Evolutionary conservation across 2,329 filamentous ascomycete genomes (phyloP), one percentile per base, ranked within the genome.

Genomic region (Exophiala sp.): DNA sequence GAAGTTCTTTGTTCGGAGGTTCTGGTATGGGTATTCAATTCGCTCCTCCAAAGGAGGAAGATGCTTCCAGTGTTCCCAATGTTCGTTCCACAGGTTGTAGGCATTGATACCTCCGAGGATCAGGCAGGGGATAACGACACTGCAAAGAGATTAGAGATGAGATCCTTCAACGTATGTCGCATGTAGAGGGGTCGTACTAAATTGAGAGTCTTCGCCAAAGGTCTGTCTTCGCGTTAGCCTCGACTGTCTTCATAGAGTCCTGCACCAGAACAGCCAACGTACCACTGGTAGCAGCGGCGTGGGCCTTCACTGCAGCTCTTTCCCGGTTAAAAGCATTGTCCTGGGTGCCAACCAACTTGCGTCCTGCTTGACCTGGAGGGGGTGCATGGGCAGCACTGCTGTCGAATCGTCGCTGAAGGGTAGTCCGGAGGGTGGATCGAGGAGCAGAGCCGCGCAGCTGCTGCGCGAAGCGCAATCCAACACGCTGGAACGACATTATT

Each of bases 321-420:
- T 99, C 94, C 68, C 87, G 86, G 80, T 95, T 86, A 82, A 97
- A 99, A 69, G 85, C 84, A 77, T 95, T 97, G 78, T 96, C 88
- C 72, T 80, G 79, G 54, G 79, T 71, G 67, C 86, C 84, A 43
- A 72, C 67, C 66, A 88, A 78, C 65, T 73, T 75, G 50, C 29
- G 52, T 39, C 50, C 49, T 54, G 53, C 52, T 41, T 57, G 54
- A 40, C 57, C 58, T 16, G 62, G 58, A n/a, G 60, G 51, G 65
- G 79, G 78, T 62, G 72, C 68, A 11, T 48, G 35, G 40, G 58
- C 24, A 29, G 24, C 24, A 8, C 24, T 54, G 35, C 54, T 59
- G 70, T 85, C 86, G 67, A 89, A 80, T 66, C 86, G 86, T 73
- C 88, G 85, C 79, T 89, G 87, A 65, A 82, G 65, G 60, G 76